These are phyloP conservation scores for Coemansia sp. DNA, from an alignment of 192 early-diverging fungal species.

Conservation along the genomic window DNA sequence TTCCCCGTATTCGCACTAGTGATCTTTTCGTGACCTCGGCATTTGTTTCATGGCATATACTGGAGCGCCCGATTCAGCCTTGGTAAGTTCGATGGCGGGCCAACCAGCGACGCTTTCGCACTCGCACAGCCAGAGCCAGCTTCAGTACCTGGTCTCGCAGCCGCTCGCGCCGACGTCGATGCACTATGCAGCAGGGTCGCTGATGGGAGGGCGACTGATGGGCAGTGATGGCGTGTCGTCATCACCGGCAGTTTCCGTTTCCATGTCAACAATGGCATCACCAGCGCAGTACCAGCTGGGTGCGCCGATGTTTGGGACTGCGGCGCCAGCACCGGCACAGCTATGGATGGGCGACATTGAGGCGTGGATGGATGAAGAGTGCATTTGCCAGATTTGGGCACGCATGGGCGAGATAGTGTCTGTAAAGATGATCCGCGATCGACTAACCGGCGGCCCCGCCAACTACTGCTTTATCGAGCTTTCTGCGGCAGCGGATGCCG, in stretches of 20 bases:
- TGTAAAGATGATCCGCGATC: conserved; percentile 95
- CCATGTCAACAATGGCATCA: conserved; percentile 7
- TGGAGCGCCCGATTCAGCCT: conserved; percentile 3
- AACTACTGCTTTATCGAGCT: conserved; percentile 97
- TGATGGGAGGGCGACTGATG: not conserved
- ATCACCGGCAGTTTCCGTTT: conserved; percentile 11
- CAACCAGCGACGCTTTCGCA: not conserved
- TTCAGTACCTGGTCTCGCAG: not conserved
- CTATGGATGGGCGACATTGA: conserved; percentile 95
- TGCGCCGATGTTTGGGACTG: conserved; percentile 5
- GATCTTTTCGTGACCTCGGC: not conserved
- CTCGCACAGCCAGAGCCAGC: conserved; percentile 4
- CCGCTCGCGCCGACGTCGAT: not conserved
- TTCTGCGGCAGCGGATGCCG: conserved; percentile 62
- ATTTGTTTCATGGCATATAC: conserved; percentile 2
- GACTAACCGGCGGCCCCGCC: conserved; percentile 70
- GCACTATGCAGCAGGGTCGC: conserved; percentile 12
- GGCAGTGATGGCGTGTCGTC: conserved; percentile 11
- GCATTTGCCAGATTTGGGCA: conserved; percentile 84
- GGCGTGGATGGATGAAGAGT: conserved; percentile 97
- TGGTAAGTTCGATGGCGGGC: not conserved
- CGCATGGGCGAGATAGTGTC: conserved; percentile 78
- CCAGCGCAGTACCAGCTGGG: conserved; percentile 18
- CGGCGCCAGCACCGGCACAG: conserved; percentile 24
- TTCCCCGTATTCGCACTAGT: not conserved